These are phyloP conservation scores for Bryoerythrophyllum caledonicum DNA, from an alignment of 225 moss, liverwort and hornwort species.

Conservation along the genomic window DNA sequence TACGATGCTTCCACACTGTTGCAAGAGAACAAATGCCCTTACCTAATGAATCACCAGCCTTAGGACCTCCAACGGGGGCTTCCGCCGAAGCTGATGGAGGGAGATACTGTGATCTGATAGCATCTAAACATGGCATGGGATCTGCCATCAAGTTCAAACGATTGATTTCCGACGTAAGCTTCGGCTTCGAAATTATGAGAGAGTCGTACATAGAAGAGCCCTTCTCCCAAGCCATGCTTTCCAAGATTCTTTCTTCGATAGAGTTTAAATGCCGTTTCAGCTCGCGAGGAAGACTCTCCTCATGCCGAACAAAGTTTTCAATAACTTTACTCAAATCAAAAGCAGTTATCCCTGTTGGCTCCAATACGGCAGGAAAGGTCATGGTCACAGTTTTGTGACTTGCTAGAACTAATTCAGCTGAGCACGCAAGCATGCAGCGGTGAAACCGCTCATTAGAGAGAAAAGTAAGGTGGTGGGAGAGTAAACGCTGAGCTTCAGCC, in stretches of 20 bases:
- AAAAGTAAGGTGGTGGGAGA: constrained; percentile 69
- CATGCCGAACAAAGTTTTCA: constrained; percentile 92
- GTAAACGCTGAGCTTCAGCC: constrained; percentile 82
- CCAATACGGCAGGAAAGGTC: constrained; percentile 97
- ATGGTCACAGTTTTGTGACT: constrained; percentile 98
- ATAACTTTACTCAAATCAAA: constrained; percentile 98
- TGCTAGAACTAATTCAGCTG: constrained; percentile 93
- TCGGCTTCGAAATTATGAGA: constrained; percentile 73
- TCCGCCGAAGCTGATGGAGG: constrained; percentile 34
- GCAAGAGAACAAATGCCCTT: constrained; percentile 4
- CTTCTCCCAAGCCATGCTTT: constrained; percentile 99
- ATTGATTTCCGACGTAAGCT: constrained; percentile 66
- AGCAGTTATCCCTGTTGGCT: constrained; percentile 90
- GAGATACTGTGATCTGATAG: constrained; percentile 49
- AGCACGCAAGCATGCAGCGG: constrained; percentile 98
- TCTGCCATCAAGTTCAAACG: constrained; percentile 76
- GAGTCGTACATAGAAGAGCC: constrained; percentile 95
- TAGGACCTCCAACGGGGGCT: constrained; percentile 36
- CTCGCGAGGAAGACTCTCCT: constrained; percentile 94
- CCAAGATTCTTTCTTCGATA: constrained; percentile 93
- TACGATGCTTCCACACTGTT: not conserved
- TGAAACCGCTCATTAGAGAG: constrained; percentile 95
- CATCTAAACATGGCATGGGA: constrained; percentile 83
- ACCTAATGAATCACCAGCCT: constrained; percentile 41
- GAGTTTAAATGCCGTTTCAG: constrained; percentile 96